phyloP scores from a whole-genome alignment of 2,329 filamentous ascomycete genomes.

The Torrubiellomyces zombiae region DNA sequence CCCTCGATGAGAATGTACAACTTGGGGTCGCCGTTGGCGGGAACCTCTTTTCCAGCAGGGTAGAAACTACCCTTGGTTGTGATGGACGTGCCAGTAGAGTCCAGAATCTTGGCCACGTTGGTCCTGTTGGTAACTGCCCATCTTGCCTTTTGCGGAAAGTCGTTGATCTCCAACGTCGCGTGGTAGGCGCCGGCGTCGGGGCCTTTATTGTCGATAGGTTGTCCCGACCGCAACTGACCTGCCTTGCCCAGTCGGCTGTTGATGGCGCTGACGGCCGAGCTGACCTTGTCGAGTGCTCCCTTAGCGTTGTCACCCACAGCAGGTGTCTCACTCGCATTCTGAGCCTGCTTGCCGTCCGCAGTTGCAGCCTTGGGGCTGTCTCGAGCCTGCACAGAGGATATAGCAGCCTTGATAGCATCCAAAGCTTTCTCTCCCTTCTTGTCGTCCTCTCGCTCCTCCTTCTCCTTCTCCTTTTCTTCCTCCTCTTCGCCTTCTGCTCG shows the following conservation, averaged over 20 bases:
- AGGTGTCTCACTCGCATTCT: constrained; percentile 29
- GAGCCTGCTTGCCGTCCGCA: constrained; percentile 16
- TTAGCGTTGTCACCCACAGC: constrained; percentile 42
- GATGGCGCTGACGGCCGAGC: constrained; percentile 80
- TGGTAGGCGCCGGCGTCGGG: constrained; percentile 95
- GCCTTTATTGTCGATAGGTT: constrained; percentile 95
- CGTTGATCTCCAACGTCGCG: constrained; percentile 95
- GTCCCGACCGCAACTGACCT: constrained; percentile 76
- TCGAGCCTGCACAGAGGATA: constrained; percentile 38
- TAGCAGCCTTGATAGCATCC: constrained; percentile 44
- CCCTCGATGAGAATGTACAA: constrained; percentile 96
- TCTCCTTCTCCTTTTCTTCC: constrained; percentile 67
- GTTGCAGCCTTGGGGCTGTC: constrained; percentile 29
- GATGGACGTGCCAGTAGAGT: constrained; percentile 86
- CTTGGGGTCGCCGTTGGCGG: constrained; percentile 65
- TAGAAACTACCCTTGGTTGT: constrained; percentile 96
- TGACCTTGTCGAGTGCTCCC: constrained; percentile 69
- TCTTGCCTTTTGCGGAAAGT: constrained; percentile 94
- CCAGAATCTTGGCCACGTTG: constrained; percentile 95
- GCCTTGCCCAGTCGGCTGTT: constrained; percentile 79
- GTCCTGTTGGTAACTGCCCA: constrained; percentile 98
- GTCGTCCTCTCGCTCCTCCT: constrained; percentile 57
- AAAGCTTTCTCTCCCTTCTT: constrained; percentile 54
- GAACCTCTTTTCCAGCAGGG: constrained; percentile 61
- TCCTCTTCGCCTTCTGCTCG: constrained; percentile 77